Conservation (phyloP, 177 flowering plant species). For the Vitis hybrid region DNA sequence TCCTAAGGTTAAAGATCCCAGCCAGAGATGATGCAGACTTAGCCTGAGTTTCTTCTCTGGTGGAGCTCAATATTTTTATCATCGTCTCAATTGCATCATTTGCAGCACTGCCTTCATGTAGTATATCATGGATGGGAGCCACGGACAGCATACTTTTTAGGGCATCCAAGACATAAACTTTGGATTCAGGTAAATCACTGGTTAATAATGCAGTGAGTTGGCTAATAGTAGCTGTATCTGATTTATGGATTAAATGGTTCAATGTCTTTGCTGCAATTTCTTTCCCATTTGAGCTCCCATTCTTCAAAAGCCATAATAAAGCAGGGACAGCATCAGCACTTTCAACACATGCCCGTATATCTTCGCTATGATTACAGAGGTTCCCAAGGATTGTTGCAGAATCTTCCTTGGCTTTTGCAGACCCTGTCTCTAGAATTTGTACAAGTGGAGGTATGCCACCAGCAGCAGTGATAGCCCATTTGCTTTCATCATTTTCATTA, state of each 20-base stretch:
- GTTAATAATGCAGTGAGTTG: slow-evolving; percentile 89
- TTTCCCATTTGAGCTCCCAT: slow-evolving; percentile 92
- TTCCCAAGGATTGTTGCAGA: slow-evolving; percentile 93
- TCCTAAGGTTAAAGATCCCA: slow-evolving; percentile 72
- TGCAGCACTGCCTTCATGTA: slow-evolving; percentile 94
- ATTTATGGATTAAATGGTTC: slow-evolving; percentile 93
- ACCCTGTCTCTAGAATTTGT: slow-evolving; percentile 95
- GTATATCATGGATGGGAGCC: slow-evolving; percentile 70
- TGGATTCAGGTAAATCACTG: slow-evolving; percentile 96
- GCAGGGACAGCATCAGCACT: slow-evolving; percentile 99
- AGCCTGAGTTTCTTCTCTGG: slow-evolving; percentile 91
- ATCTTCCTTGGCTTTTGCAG: slow-evolving; percentile 96
- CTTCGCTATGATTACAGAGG: slow-evolving; percentile 97
- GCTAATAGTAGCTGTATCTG: slow-evolving; percentile 95
- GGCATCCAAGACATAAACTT: slow-evolving; percentile 92
- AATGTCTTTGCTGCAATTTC: slow-evolving; percentile 94
- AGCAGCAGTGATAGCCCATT: slow-evolving; percentile 99
- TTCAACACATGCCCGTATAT: slow-evolving; percentile 98
- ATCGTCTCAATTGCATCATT: slow-evolving; percentile 97
- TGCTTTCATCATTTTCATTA: slow-evolving; percentile 97
- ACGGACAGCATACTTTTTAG: slow-evolving; percentile 86
- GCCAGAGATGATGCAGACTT: slow-evolving; percentile 89
- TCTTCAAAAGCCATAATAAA: slow-evolving; percentile 88
- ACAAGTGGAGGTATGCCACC: slow-evolving; percentile 99
- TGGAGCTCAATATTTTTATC: slow-evolving; percentile 75